phyloP scores from a whole-genome alignment of 2,329 filamentous ascomycete genomes.

The Apiospora rasikravindrae region DNA sequence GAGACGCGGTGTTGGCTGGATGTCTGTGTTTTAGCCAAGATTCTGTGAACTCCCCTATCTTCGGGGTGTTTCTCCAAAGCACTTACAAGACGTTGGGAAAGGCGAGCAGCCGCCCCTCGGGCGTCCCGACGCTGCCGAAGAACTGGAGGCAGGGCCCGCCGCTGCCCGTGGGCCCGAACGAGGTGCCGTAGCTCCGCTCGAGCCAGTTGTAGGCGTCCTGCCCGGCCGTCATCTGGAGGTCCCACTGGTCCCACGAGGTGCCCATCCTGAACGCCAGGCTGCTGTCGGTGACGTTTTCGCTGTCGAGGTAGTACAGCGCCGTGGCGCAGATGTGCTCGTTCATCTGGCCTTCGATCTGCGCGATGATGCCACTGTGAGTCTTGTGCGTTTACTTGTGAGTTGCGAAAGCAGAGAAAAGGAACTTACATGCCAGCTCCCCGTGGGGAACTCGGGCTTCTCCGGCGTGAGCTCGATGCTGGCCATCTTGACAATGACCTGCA shows the following conservation, averaged over 20 bases:
- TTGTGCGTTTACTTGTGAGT: too few species aligned
- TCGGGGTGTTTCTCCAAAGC: too few species aligned
- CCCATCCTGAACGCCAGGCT: slow-evolving; percentile 55
- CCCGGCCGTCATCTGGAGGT: background rate
- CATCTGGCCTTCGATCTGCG: slow-evolving; percentile 27
- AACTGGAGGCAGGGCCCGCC: slow-evolving; percentile 25
- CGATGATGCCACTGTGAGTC: too few species aligned
- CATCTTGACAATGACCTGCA: slow-evolving; percentile 63
- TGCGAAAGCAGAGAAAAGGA: too few species aligned
- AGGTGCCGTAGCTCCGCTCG: slow-evolving; percentile 19
- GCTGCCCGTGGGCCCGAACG: background rate
- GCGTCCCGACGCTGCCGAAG: slow-evolving; percentile 32
- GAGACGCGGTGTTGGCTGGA: slow-evolving; percentile 49
- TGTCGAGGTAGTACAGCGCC: slow-evolving; percentile 31
- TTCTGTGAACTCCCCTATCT: too few species aligned
- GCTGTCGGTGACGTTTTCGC: slow-evolving; percentile 56
- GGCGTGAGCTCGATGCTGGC: slow-evolving; percentile 63
- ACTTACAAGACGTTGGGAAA: slow-evolving; percentile 34
- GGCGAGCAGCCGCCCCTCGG: slow-evolving; percentile 31
- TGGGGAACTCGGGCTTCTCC: slow-evolving; percentile 54
- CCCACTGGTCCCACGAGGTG: background rate
- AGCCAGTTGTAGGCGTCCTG: slow-evolving; percentile 24
- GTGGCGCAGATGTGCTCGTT: slow-evolving; percentile 31
- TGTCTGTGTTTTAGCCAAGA: too few species aligned
- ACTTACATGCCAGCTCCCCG: slow-evolving; percentile 53